phyloP scores from a whole-genome alignment of 2,329 filamentous ascomycete genomes.

The Fusarium sp. region DNA sequence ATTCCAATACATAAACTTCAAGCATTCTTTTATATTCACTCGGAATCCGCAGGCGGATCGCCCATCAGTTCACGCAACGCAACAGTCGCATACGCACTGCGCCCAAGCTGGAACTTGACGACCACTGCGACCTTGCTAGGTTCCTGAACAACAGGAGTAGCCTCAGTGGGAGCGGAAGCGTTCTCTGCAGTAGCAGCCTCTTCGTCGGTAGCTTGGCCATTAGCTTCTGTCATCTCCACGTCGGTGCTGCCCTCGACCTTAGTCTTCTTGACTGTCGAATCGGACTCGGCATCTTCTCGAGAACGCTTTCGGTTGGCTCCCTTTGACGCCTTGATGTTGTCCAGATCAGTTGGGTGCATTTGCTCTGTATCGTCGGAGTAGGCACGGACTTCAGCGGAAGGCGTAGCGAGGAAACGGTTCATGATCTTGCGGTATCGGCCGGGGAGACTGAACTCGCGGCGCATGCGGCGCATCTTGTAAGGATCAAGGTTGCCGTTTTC shows the following conservation, averaged over 20 bases:
- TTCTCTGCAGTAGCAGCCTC: slow-evolving; percentile 17
- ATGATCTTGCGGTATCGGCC: slow-evolving; percentile 90
- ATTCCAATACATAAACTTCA: background rate
- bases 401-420: slow-evolving; percentile 72
- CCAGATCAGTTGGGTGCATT: slow-evolving; percentile 88
- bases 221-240: slow-evolving; percentile 27
- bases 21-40: background rate
- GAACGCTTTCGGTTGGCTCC: slow-evolving; percentile 31
- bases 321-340: slow-evolving; percentile 65
- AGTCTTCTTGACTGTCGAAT: slow-evolving; percentile 42
- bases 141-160: slow-evolving; percentile 15
- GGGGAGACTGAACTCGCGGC: slow-evolving; percentile 88
- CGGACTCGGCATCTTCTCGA: slow-evolving; percentile 30
- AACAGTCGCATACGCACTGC: slow-evolving; percentile 88
- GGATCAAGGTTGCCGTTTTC: slow-evolving; percentile 84
- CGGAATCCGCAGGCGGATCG: slow-evolving; percentile 48
- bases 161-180: background rate
- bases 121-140: slow-evolving; percentile 70
- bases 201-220: slow-evolving; percentile 4
- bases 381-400: slow-evolving; percentile 74
- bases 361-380: slow-evolving; percentile 82
- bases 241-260: slow-evolving; percentile 40
- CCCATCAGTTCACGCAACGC: slow-evolving; percentile 81
- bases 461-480: slow-evolving; percentile 84
- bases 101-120: slow-evolving; percentile 79